Percentiles rank a stretch among this genome's conserved stretches.
Evolutionary conservation across 768 basidiomycete genomes (phyloP).

Genomic region (Amanita rimosa): DNA sequence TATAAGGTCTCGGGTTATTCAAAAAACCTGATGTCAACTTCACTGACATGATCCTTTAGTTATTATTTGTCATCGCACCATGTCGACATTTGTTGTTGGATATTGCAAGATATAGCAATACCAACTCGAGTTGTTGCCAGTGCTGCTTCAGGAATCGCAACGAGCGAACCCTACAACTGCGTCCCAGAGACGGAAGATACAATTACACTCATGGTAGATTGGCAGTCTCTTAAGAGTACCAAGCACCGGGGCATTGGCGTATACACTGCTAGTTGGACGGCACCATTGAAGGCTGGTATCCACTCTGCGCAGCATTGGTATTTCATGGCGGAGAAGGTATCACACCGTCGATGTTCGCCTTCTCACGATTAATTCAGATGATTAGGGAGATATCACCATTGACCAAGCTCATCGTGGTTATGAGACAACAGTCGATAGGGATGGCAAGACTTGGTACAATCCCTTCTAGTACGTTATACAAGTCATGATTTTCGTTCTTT

Average conservation of each 20-base stretch:
- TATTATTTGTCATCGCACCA: constrained; percentile 96
- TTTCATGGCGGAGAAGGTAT: constrained; percentile 86
- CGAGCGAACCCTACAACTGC: constrained; percentile 80
- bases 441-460: constrained; percentile 53
- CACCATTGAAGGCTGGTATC: constrained; percentile 80
- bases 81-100: constrained; percentile 84
- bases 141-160: constrained; percentile 86
- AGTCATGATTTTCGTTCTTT: constrained; percentile 3
- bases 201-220: constrained; percentile 74
- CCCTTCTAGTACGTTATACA: constrained; percentile 69
- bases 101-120: constrained; percentile 62
- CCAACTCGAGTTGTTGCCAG: constrained; percentile 85
- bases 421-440: constrained; percentile 75
- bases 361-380: constrained; percentile 1
- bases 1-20: constrained; percentile 44
- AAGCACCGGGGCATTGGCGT: constrained; percentile 79
- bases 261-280: constrained; percentile 93
- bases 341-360: not conserved
- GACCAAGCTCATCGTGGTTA: constrained; percentile 95
- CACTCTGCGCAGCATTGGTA: constrained; percentile 92
- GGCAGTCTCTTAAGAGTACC: constrained; percentile 70
- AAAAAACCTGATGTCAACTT: constrained; percentile 6
- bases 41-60: constrained; percentile 22
- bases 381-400: constrained; percentile 80
- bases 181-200: constrained; percentile 74